Percentiles rank a stretch among this genome's conserved stretches.
phyloP scores from a whole-genome alignment of 441 rosid species.

The Corymbia calophylla region DNA sequence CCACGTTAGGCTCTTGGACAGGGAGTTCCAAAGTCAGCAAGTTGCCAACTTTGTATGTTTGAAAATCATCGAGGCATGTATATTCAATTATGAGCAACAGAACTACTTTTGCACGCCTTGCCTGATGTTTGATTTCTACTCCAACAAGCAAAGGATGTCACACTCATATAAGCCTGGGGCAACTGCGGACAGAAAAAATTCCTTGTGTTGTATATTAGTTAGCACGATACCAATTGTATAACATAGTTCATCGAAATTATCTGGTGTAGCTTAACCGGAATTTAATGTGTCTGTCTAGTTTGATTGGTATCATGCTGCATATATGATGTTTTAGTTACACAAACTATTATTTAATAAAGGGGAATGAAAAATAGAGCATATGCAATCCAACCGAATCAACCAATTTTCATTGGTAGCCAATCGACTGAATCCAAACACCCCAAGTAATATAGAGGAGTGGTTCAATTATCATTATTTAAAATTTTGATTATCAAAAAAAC shows the following conservation, averaged over 20 bases:
- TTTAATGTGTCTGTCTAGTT: neutral
- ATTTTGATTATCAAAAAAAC: neutral
- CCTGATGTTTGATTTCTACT: neutral
- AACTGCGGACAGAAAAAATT: neutral
- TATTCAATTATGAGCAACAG: neutral
- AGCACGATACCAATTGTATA: neutral
- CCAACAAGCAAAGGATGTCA: neutral
- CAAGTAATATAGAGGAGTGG: neutral
- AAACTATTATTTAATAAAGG: neutral
- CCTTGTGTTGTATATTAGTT: neutral
- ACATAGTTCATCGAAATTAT: neutral
- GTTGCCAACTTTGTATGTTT: neutral
- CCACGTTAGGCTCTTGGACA: neutral
- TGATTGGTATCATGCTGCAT: neutral
- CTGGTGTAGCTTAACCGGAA: neutral
- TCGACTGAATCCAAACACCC: neutral
- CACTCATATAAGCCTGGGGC: neutral
- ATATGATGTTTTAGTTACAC: neutral
- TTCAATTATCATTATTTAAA: neutral
- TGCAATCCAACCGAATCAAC: neutral
- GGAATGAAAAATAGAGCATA: neutral
- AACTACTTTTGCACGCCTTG: neutral
- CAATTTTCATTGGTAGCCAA: neutral
- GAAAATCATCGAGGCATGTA: neutral
- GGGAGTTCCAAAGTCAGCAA: neutral